These are phyloP conservation scores for Acidomyces sp. DNA, from an alignment of 495 filamentous ascomycete species.

Conservation along the genomic window DNA sequence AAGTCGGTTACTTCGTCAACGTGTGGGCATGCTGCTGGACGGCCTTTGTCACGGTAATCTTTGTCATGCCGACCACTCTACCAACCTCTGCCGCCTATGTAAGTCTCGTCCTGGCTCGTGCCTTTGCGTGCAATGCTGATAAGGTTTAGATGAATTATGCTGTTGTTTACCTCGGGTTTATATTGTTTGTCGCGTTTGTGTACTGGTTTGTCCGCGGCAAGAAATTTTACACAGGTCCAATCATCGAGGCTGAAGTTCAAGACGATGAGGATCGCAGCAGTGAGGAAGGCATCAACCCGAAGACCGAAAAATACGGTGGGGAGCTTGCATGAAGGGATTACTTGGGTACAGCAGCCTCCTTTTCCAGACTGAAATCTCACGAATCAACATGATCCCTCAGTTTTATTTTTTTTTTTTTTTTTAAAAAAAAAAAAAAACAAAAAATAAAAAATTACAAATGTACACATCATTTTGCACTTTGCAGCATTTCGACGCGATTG, in stretches of 20 bases:
- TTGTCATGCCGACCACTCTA: conserved; percentile 43
- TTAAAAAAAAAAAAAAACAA: too few relatives aligned
- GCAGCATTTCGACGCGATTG: too few relatives aligned
- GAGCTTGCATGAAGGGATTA: conserved; percentile 1
- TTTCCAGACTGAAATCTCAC: too few relatives aligned
- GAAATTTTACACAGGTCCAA: conserved; percentile 40
- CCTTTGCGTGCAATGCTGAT: too few relatives aligned
- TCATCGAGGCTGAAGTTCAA: conserved; percentile 31
- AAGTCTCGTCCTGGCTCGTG: conserved; percentile 15
- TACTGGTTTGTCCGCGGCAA: conserved; percentile 34
- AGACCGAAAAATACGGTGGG: conserved; percentile 11
- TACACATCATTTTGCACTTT: too few relatives aligned
- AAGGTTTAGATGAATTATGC: conserved; percentile 38
- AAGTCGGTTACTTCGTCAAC: conserved; percentile 35
- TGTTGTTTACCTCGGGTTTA: conserved; percentile 36
- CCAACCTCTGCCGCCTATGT: conserved; percentile 38
- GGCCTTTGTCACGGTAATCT: conserved; percentile 46
- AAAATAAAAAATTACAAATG: too few relatives aligned
- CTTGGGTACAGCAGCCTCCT: too few relatives aligned
- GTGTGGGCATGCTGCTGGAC: conserved; percentile 46
- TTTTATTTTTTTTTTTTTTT: too few relatives aligned
- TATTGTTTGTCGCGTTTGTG: conserved; percentile 32
- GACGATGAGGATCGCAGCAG: conserved; percentile 9
- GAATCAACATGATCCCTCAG: too few relatives aligned
- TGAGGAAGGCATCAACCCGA: conserved; percentile 10